Percentiles rank a stretch among this genome's conserved stretches.
These are phyloP conservation scores for Aspergillus ruber DNA, from an alignment of 2,329 filamentous ascomycete species.

Conservation along the genomic window DNA sequence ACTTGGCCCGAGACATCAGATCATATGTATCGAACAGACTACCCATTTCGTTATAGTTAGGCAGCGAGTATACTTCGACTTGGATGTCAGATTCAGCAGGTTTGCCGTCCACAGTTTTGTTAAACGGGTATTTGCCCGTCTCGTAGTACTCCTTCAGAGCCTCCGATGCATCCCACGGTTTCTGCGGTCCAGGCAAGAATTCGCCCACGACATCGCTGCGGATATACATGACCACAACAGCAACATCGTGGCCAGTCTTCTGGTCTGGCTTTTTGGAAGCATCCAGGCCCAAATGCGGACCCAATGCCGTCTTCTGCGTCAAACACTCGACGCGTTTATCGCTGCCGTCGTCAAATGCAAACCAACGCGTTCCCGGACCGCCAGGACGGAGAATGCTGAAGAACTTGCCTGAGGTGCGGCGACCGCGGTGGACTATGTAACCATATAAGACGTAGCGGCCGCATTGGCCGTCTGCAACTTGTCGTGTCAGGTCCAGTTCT, in stretches of 20 bases:
- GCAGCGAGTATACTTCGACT: constrained; percentile 36
- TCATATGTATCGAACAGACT: constrained; percentile 41
- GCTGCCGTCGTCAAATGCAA: constrained; percentile 52
- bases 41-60: constrained; percentile 25
- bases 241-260: constrained; percentile 42
- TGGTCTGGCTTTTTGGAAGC: constrained; percentile 36
- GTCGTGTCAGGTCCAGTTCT: constrained; percentile 40
- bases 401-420: constrained; percentile 53
- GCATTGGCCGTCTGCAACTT: constrained; percentile 26
- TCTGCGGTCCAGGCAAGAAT: constrained; percentile 37
- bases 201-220: constrained; percentile 43
- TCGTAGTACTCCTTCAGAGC: constrained; percentile 37
- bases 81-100: constrained; percentile 20
- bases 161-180: constrained; percentile 43
- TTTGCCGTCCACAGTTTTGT: constrained; percentile 7
- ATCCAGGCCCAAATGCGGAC: constrained; percentile 44
- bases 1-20: constrained; percentile 35
- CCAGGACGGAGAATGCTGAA: constrained; percentile 55
- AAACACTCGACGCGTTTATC: constrained; percentile 52
- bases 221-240: constrained; percentile 53
- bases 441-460: constrained; percentile 53
- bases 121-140: constrained; percentile 16
- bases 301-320: constrained; percentile 50
- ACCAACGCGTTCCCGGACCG: constrained; percentile 52
- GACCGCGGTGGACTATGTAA: constrained; percentile 54